Conservation (phyloP, 1,284 basidiomycete genomes). For the Lentinula novae-zelandiae region DNA sequence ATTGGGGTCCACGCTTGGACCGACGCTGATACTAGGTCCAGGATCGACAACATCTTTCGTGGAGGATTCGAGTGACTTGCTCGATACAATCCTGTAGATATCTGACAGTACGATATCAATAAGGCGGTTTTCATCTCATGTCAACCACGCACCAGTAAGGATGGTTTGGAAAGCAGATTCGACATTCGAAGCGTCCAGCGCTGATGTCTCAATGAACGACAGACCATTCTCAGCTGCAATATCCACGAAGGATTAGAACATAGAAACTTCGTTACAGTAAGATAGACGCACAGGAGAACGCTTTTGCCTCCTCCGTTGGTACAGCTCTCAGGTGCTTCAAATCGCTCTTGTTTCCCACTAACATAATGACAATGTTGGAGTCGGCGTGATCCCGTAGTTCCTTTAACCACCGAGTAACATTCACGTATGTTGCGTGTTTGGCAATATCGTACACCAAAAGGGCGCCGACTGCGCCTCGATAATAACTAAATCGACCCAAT, state of each 20-base stretch:
- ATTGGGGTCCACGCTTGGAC: constrained; percentile 43
- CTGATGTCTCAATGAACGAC: constrained; percentile 98
- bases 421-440: constrained; percentile 94
- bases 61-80: constrained; percentile 79
- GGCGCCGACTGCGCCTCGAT: constrained; percentile 95
- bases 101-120: constrained; percentile 43
- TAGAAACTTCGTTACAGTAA: neutral
- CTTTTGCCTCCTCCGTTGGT: constrained; percentile 91
- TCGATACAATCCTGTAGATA: constrained; percentile 93
- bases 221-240: constrained; percentile 68
- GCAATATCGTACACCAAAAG: constrained; percentile 92
- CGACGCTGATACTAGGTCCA: constrained; percentile 66
- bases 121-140: neutral
- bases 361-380: constrained; percentile 92
- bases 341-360: constrained; percentile 97
- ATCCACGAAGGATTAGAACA: neutral
- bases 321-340: constrained; percentile 96
- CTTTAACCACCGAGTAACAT: constrained; percentile 98
- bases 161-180: constrained; percentile 97
- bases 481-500: constrained; percentile 62
- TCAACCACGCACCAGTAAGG: constrained; percentile 66
- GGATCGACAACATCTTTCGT: constrained; percentile 46
- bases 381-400: constrained; percentile 94
- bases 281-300: constrained; percentile 69
- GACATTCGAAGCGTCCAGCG: constrained; percentile 98